Evolutionary conservation across 768 basidiomycete genomes (phyloP).

Genomic region (Tulasnella calospora): DNA sequence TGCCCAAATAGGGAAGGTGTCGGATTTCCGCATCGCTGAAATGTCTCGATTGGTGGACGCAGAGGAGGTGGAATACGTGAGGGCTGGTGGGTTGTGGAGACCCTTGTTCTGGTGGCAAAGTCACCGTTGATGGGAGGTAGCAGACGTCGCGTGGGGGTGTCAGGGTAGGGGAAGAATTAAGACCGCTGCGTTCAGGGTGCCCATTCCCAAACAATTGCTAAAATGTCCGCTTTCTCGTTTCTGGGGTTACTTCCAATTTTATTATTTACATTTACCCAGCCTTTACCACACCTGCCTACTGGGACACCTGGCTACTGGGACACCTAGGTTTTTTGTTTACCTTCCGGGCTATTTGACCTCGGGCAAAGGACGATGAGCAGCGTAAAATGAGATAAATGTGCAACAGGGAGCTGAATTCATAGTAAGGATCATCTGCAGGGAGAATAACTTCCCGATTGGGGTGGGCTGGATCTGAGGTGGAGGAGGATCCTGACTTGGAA

Average conservation of each 20-base stretch:
- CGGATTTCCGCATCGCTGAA: not conserved
- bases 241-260: not conserved
- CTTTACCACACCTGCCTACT: slow-evolving; percentile 3
- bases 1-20: not conserved
- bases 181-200: not conserved
- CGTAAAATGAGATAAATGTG: slow-evolving; percentile 5
- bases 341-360: not conserved
- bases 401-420: not conserved
- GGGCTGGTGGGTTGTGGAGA: not conserved
- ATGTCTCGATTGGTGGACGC: not conserved
- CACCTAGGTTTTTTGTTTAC: not conserved
- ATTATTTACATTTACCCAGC: not conserved
- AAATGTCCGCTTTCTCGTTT: not conserved
- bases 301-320: too few species aligned
- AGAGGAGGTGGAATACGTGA: not conserved
- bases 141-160: not conserved
- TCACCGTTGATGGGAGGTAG: not conserved
- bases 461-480: slow-evolving; percentile 5
- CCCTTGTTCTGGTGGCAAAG: not conserved
- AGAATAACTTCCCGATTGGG: not conserved
- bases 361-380: not conserved
- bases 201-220: not conserved
- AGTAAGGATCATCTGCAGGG: not conserved
- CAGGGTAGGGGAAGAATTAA: not conserved
- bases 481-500: not conserved